Evolutionary conservation across 2,329 filamentous ascomycete genomes (phyloP), one percentile per base, ranked within the genome.

Genomic region (Fusarium euwallaceae): DNA sequence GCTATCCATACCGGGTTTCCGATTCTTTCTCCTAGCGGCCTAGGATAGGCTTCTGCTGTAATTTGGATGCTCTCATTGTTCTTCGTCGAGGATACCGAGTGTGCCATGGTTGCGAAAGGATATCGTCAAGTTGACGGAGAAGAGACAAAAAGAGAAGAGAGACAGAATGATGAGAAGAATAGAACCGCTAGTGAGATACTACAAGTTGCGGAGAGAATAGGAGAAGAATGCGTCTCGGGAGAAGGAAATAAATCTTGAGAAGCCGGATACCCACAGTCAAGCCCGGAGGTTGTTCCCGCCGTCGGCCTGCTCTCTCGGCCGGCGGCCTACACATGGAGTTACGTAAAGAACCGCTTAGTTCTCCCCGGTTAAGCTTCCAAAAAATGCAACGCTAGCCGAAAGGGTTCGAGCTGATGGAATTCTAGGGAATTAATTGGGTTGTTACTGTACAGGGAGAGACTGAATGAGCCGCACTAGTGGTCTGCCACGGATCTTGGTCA

Each of bases 1-100:
- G 9, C 20, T n/a, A n/a, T 56, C 22, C 59, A 43, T 64, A 70
- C 67, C 39, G 66, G 67, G 51, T 70, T 69, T 20, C 67, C 67
- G 22, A 70, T 70, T 48, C 59, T 60, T 1, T 70, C 65, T 1
- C 59, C 51, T 4, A 64, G 4, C 2, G 67, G 58, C 43, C 27
- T 70, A 17, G 22, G 11, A 12, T 64, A 67, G 9, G 66, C 14
- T 16, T 69, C 59, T 32, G 59, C 39, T 8, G 59, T 29, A 16
- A 64, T 24, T 7, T 22, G 65, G 16, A 69, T 20, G 14, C 22
- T 60, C 16, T 60, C 67, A 22, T 69, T 43, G 12, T 64, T 53
- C 24, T 70, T 69, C 7, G 36, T 59, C 16, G 59, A 69, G 9
- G 41, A 37, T 55, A 64, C 53, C 12, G 67, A 70, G 12, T 60